A percentile compares a stretch with the other conserved stretches of the same genome.
These are phyloP conservation scores for Abrus precatorius DNA, from an alignment of 306 rosid species.

Conservation along the genomic window DNA sequence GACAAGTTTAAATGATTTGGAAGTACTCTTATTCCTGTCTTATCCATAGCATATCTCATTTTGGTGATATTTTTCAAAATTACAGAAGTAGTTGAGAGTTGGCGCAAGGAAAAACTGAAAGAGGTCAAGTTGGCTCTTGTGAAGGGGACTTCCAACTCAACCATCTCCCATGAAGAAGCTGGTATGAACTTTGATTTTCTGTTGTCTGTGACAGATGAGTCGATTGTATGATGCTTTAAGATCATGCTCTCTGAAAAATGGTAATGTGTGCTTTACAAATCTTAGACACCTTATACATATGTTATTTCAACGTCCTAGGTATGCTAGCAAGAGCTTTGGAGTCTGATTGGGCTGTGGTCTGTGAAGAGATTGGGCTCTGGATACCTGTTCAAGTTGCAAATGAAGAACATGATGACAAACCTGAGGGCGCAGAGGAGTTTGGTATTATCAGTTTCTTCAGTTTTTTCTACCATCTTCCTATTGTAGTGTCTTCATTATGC, in stretches of 20 bases:
- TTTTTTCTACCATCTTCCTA: background rate
- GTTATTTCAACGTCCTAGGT: constrained; percentile 53
- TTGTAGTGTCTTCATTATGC: background rate
- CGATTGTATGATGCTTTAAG: constrained; percentile 28
- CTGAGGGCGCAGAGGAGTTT: constrained; percentile 67
- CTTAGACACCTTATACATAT: constrained; percentile 7
- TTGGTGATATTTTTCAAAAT: background rate
- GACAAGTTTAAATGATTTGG: constrained; percentile 12
- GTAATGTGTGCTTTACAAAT: constrained; percentile 8
- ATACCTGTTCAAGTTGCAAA: constrained; percentile 67
- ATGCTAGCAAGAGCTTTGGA: constrained; percentile 76
- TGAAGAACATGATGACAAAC: constrained; percentile 75
- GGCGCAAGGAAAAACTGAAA: constrained; percentile 76
- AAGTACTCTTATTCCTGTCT: background rate
- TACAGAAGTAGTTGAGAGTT: constrained; percentile 65
- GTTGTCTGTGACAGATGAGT: constrained; percentile 11
- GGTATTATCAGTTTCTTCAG: constrained; percentile 56
- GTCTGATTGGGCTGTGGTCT: constrained; percentile 66
- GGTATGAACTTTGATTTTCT: constrained; percentile 57
- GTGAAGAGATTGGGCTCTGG: constrained; percentile 88
- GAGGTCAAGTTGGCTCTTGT: constrained; percentile 56
- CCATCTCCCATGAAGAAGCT: constrained; percentile 64
- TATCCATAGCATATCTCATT: constrained; percentile 4
- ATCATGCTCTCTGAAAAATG: constrained; percentile 19
- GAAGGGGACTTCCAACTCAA: constrained; percentile 53